Conservation (phyloP, 257 asterid species). For the Cinchona pubescens region DNA sequence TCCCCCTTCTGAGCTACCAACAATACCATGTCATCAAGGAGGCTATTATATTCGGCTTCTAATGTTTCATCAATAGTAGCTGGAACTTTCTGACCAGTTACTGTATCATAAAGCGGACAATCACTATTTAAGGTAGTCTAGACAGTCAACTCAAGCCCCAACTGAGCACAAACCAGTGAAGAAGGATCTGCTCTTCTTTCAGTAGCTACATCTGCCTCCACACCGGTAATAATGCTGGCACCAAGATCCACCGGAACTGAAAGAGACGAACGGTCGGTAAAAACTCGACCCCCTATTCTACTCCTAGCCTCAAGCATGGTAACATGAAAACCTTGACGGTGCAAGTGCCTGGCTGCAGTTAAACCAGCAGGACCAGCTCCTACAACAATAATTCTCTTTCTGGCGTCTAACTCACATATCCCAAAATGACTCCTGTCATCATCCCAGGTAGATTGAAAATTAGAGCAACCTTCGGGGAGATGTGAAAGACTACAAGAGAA, state of each 20-base stretch:
- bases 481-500: constrained; percentile 28
- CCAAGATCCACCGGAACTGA: constrained; percentile 99
- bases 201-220: constrained; percentile 95
- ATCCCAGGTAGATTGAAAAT: constrained; percentile 23
- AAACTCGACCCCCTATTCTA: constrained; percentile 97
- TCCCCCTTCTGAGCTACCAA: constrained; percentile 93
- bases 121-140: constrained; percentile 90
- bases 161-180: constrained; percentile 86
- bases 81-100: constrained; percentile 83
- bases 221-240: constrained; percentile 98
- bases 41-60: constrained; percentile 89
- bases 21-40: constrained; percentile 90
- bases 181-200: constrained; percentile 99
- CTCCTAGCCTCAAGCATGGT: constrained; percentile 89
- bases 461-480: constrained; percentile 31
- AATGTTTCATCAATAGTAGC: constrained; percentile 75
- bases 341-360: constrained; percentile 95
- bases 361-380: constrained; percentile 99
- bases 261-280: constrained; percentile 77
- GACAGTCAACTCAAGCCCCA: constrained; percentile 92
- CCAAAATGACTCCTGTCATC: constrained; percentile 23
- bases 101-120: constrained; percentile 90
- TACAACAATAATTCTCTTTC: constrained; percentile 62
- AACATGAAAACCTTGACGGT: constrained; percentile 86
- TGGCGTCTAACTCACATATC: constrained; percentile 34